phyloP scores from a whole-genome alignment of 345 rosid species.

The Syzygium aromaticum region DNA sequence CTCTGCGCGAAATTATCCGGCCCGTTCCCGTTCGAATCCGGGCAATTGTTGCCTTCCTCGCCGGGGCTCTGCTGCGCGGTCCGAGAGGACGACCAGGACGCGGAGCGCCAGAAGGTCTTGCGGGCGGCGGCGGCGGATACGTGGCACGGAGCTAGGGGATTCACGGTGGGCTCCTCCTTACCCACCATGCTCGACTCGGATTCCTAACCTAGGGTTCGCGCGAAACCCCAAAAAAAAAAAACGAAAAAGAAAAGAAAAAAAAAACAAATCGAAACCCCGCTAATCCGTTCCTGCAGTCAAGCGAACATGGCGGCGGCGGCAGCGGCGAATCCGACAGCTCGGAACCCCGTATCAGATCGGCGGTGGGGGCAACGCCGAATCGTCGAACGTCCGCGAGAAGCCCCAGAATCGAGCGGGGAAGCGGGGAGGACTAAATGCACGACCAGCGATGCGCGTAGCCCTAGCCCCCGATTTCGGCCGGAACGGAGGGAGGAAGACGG shows the following conservation, averaged over 20 bases:
- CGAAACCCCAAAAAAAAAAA: neutral
- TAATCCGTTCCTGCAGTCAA: neutral
- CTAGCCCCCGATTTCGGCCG: neutral
- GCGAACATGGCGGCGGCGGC: neutral
- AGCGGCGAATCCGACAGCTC: neutral
- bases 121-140: slow-evolving; percentile 52
- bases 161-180: slow-evolving; percentile 65
- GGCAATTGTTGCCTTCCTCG: slow-evolving; percentile 34
- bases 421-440: neutral
- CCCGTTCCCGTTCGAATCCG: slow-evolving; percentile 32
- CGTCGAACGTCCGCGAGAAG: neutral
- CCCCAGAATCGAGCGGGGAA: neutral
- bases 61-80: slow-evolving; percentile 52
- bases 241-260: too few relatives aligned
- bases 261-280: neutral
- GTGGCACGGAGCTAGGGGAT: slow-evolving; percentile 39
- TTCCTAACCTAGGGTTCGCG: neutral
- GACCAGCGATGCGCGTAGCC: neutral
- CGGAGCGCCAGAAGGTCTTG: slow-evolving; percentile 91
- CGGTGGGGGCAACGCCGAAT: neutral
- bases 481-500: too few relatives aligned
- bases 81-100: slow-evolving; percentile 96
- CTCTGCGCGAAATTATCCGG: slow-evolving; percentile 26
- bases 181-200: slow-evolving; percentile 60
- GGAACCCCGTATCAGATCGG: neutral